Evolutionary conservation across 1,139 yeast genomes (phyloP).

Genomic region (Taphrina wiesneri): DNA sequence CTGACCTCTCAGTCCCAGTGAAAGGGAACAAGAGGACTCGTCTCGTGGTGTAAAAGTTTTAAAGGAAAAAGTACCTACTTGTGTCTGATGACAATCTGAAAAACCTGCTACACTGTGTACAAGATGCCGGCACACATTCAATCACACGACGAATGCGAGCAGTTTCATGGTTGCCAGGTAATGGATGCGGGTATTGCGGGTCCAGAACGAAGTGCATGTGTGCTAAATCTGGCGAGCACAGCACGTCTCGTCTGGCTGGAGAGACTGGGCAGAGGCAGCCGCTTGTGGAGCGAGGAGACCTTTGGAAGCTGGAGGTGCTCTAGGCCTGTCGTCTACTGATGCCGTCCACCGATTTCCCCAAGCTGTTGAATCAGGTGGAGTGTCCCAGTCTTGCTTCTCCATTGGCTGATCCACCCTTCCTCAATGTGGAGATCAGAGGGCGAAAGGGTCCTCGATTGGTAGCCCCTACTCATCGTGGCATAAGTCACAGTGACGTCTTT

Average conservation of each 20-base stretch:
- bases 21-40: constrained; percentile 2
- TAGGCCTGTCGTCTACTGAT: too few relatives aligned
- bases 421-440: not conserved
- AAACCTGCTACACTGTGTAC: not conserved
- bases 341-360: too few relatives aligned
- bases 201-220: too few relatives aligned
- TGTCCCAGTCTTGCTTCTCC: not conserved
- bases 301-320: too few relatives aligned
- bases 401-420: not conserved
- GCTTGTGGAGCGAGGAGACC: too few relatives aligned
- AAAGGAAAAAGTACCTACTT: not conserved
- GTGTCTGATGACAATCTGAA: not conserved
- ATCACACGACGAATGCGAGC: not conserved
- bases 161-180: not conserved
- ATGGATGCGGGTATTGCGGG: not conserved
- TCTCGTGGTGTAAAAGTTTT: not conserved
- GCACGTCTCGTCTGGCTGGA: too few relatives aligned
- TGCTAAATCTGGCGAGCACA: too few relatives aligned
- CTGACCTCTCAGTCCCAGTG: not conserved
- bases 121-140: not conserved
- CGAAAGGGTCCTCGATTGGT: not conserved
- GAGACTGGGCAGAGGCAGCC: too few relatives aligned
- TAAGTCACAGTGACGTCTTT: not conserved
- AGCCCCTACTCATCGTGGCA: not conserved
- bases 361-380: not conserved